Evolutionary conservation across 257 asterid genomes (phyloP), one percentile per base, ranked within the genome.

Genomic region (Apocynum venetum): DNA sequence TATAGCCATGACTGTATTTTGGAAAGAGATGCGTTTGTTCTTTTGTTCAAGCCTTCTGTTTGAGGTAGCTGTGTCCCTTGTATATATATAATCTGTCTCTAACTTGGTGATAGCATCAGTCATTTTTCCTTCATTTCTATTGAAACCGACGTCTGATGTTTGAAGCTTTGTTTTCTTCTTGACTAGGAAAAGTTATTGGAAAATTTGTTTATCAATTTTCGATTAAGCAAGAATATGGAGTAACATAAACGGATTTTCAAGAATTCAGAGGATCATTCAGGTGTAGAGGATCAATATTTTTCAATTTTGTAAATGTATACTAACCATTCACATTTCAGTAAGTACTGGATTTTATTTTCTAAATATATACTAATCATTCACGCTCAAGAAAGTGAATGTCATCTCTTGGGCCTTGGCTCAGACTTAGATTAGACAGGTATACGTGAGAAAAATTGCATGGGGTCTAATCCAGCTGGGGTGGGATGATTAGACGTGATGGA

Each of bases 401-500:
- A 72, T 14, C 48, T 9, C 14, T 31, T 2, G 63, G 31, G 31
- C 0, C 77, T 2, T 55, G 61, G 61, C 0, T 57, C 38, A 57
- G 60, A 1, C 6, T n/a, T 52, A 77, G 76, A 71, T 65, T 76
- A 47, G 79, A 79, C 78, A 71, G 63, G 80, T 4, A 71, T 25
- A 49, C 13, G 35, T 41, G 51, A 55, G 73, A 56, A 20, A 38
- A 55, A 74, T 36, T 36, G 82, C 63, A 69, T 64, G 85, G 83
- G 85, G 81, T 79, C 85, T 38, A 6, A 46, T 71, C 83, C 68
- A 71, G 81, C 79, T 79, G 80, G 74, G 76, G 53, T 31, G 85
- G 31, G 63, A 40, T 56, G 73, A 79, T 14, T 73, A 56, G 83
- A 82, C 66, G 68, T 66, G 83, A 76, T 64, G 76, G 81, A 82